Base-by-base conservation (phyloP, 345 rosid genomes). In the Turnera subulata region DNA sequence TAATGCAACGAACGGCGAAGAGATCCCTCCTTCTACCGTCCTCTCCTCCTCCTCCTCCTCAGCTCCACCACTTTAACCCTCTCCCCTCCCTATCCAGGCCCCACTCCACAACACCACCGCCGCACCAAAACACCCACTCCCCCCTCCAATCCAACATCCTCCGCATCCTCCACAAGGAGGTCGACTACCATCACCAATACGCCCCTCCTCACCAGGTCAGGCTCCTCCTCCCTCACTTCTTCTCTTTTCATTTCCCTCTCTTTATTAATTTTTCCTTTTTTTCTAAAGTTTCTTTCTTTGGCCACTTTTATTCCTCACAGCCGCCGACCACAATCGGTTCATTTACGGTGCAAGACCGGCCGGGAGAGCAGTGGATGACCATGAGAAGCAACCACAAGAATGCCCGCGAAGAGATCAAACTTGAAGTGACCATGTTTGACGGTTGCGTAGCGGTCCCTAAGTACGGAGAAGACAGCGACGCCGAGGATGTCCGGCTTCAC, bases 341-440 rank as follows among this genome's bases (percentile, higher is more conserved):
- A 6, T 86, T 77, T 62, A 47, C 73, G 13, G 80, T 86, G 5
- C 75, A 84, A 71, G 91, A 84, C 63, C 67, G 66, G 55, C 71
- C 78, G 0, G 85, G 91, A 10, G 77, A 77, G 52, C 81, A 61
- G 56, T 84, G 83, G 71, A 71, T 84, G 46, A 68, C 66, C 42
- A 78, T 85, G 85, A 77, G 62, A n/a, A 64, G 75, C 1, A 77
- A 35, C 29, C 78, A 66, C 7, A 23, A 18, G 52, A 77, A 74
- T 33, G 75, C 76, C 46, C 46, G 13, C 1, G 94, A 84, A 39
- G 69, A 44, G 17, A 70, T 82, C 52, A 73, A 86, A 64, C 69
- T 86, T 49, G 81, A 89, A 72, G 85, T 59, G 9, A 77, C 87
- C 2, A 78, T 87, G 91, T 81, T 84, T 73, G 91, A 84, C 32